Percentiles rank a stretch among this genome's conserved stretches.
These are phyloP conservation scores for Digitaria exilis DNA, from an alignment of 202 grass and related monocot species.

Conservation along the genomic window DNA sequence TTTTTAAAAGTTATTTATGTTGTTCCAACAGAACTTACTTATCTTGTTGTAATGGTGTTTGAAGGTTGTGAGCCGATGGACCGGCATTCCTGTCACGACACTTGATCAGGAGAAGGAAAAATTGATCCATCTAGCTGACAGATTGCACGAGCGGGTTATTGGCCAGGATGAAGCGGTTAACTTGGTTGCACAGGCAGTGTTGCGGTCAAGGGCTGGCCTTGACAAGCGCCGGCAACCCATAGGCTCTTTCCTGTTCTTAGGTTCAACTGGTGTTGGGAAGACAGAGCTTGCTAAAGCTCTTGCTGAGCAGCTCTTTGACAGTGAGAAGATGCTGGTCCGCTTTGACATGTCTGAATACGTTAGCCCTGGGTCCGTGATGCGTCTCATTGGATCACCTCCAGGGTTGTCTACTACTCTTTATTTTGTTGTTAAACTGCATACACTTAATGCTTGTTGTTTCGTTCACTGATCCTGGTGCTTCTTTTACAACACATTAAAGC, in stretches of 20 bases:
- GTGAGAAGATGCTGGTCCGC: slow-evolving; percentile 52
- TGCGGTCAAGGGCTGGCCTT: slow-evolving; percentile 49
- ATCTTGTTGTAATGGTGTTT: not conserved
- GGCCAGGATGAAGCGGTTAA: slow-evolving; percentile 44
- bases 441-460: not conserved
- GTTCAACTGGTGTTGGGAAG: slow-evolving; percentile 59
- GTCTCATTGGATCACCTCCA: slow-evolving; percentile 51
- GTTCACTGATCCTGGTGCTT: not conserved
- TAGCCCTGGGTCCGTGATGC: slow-evolving; percentile 25
- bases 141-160: slow-evolving; percentile 42
- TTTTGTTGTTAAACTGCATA: not conserved
- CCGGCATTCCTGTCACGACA: slow-evolving; percentile 44
- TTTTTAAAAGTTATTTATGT: not conserved
- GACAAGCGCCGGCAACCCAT: slow-evolving; percentile 41
- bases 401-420: slow-evolving; percentile 31
- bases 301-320: slow-evolving; percentile 55
- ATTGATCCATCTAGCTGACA: slow-evolving; percentile 34
- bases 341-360: slow-evolving; percentile 63
- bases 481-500: not conserved
- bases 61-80: slow-evolving; percentile 60
- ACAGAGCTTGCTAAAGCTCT: slow-evolving; percentile 69
- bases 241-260: slow-evolving; percentile 64
- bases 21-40: not conserved
- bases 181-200: slow-evolving; percentile 43
- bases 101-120: slow-evolving; percentile 33